Evolutionary conservation across 345 rosid species (phyloP).

Genomic region (Citrus hindsii): DNA sequence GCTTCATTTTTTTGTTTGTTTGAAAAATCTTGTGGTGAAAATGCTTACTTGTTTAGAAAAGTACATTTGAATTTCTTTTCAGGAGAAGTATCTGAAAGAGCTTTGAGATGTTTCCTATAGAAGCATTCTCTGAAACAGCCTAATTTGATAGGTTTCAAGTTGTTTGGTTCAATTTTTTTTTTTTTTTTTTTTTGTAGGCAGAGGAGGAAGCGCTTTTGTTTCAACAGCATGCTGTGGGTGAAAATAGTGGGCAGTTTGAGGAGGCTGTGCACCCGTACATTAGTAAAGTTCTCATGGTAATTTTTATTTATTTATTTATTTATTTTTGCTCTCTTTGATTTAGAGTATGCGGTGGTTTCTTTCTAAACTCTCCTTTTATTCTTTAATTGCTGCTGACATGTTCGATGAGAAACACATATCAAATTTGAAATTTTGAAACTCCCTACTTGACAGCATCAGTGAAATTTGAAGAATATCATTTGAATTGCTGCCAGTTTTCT

Average conservation of each 20-base stretch:
- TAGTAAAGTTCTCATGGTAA: constrained; percentile 60
- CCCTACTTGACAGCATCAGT: neutral
- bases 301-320: neutral
- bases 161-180: neutral
- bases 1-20: neutral
- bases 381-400: neutral
- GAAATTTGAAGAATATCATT: neutral
- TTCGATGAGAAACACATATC: neutral
- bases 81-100: neutral
- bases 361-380: neutral
- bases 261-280: constrained; percentile 45
- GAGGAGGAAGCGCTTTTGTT: constrained; percentile 83
- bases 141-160: neutral
- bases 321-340: neutral
- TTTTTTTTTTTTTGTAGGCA: constrained; percentile 40
- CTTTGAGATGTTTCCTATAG: neutral
- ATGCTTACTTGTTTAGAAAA: neutral
- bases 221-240: constrained; percentile 45
- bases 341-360: neutral
- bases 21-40: neutral
- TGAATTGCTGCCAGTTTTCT: neutral
- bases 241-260: constrained; percentile 35
- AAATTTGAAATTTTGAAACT: neutral
- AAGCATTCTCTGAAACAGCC: neutral
- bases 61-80: too few relatives aligned